These are phyloP conservation scores for Zalaria obscura DNA, from an alignment of 2,329 filamentous ascomycete species.

Conservation along the genomic window DNA sequence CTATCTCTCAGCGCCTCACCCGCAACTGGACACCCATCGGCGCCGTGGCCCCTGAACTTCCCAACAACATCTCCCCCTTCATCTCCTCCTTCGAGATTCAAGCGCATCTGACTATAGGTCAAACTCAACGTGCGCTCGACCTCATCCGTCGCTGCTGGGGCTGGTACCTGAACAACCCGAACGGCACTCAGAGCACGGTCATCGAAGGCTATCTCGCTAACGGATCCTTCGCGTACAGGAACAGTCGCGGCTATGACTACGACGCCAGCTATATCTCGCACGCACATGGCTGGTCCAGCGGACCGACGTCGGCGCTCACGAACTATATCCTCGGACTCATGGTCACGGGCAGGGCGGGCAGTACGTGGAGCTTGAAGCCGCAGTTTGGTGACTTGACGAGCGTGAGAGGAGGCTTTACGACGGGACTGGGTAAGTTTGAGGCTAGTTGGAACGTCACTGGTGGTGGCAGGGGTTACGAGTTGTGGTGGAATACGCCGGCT, in stretches of 20 bases:
- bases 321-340: constrained; percentile 29
- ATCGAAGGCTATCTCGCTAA: constrained; percentile 45
- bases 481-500: constrained; percentile 14
- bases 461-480: constrained; percentile 7
- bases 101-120: constrained; percentile 36
- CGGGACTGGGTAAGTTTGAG: constrained; percentile 27
- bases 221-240: constrained; percentile 41
- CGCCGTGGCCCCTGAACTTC: constrained; percentile 40
- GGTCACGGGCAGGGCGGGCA: constrained; percentile 24
- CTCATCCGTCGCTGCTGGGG: constrained; percentile 45
- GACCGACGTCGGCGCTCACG: constrained; percentile 28
- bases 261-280: constrained; percentile 15
- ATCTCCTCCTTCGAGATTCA: constrained; percentile 45
- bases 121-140: constrained; percentile 36
- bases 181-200: constrained; percentile 44
- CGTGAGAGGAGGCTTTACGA: constrained; percentile 32
- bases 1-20: constrained; percentile 18
- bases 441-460: constrained; percentile 18
- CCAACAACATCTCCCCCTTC: constrained; percentile 44
- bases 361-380: constrained; percentile 29
- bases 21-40: constrained; percentile 43
- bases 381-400: constrained; percentile 27
- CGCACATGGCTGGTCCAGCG: constrained; percentile 18
- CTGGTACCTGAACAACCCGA: constrained; percentile 43
- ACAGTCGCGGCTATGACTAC: constrained; percentile 13